Evolutionary conservation across 225 moss, liverwort and hornwort genomes (phyloP), one percentile per base, ranked within the genome.

Genomic region (Physcomitrium patens): DNA sequence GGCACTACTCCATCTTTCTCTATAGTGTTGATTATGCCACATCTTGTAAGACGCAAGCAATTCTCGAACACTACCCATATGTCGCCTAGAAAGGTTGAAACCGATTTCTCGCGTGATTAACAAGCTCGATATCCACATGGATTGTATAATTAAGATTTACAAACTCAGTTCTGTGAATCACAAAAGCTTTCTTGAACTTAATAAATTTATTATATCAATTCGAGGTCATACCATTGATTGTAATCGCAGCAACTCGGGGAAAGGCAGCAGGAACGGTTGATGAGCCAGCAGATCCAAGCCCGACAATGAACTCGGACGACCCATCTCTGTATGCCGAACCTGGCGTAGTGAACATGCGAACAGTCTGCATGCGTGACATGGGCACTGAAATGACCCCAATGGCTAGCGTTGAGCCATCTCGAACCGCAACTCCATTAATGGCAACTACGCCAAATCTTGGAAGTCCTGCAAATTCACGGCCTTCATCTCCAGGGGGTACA

Each of bases 331-430:
- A 66, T 53, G 68, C 3, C 31, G 82, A 82, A 0, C 67, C 83
- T 0, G 68, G 31, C 17, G 46, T 60, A 26, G 72, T 77, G 50
- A 83, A 86, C 80, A 83, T 86, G 86, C 80, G 86, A 13, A 86
- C 83, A 0, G 96, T 96, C 44, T 96, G 89, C 73, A 94, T 92
- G 90, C 87, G 92, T 72, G 96, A 96, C 75, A 96, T 96, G 96
- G 96, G 96, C 57, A 96, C 96, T 0, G 96, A 86, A 71, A 96
- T 96, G 96, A 96, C 96, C 14, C 96, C 96, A 20, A 83, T 94
- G 45, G 88, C 96, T 1, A 96, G 96, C 46, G 84, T 89, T 51
- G 93, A 96, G 27, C 93, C 96, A 3, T 96, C 96, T 0, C 92
- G 92, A 71, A 89, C 96, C 0, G 92, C 93, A 4, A 96, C 96